Percentiles rank a stretch among this genome's conserved stretches.
phyloP scores from a whole-genome alignment of 768 basidiomycete species.

The Calocybe cyanea region DNA sequence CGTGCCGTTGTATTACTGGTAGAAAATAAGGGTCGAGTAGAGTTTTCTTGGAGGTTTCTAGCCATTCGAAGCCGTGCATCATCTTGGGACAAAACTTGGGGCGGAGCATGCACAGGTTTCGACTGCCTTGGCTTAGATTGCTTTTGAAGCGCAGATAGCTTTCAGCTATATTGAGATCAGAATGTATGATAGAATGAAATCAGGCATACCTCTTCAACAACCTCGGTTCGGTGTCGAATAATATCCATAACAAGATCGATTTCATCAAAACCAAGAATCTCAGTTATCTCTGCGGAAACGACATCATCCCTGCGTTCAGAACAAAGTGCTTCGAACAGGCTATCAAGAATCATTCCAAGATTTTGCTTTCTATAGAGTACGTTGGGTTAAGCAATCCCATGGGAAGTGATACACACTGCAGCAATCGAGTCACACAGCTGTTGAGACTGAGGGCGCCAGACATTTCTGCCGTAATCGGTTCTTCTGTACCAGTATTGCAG shows the following conservation, averaged over 20 bases:
- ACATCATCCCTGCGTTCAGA: constrained; percentile 57
- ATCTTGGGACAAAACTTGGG: constrained; percentile 34
- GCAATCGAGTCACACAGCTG: constrained; percentile 15
- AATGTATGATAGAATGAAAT: not conserved
- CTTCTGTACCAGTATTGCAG: not conserved
- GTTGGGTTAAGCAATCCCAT: not conserved
- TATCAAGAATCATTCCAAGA: constrained; percentile 21
- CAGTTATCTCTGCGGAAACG: constrained; percentile 74
- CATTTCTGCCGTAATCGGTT: not conserved
- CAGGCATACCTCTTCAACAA: constrained; percentile 44
- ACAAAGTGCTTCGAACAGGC: constrained; percentile 37
- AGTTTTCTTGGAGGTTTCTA: constrained; percentile 54
- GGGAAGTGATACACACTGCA: constrained; percentile 21
- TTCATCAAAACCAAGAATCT: constrained; percentile 80
- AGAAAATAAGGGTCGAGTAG: constrained; percentile 62
- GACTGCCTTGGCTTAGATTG: constrained; percentile 2
- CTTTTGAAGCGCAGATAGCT: not conserved
- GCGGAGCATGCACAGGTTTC: constrained; percentile 22
- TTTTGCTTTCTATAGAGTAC: constrained; percentile 23
- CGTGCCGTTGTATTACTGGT: constrained; percentile 15
- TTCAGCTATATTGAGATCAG: constrained; percentile 1
- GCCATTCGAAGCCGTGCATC: constrained; percentile 63
- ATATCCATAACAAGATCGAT: constrained; percentile 77
- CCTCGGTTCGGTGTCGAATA: constrained; percentile 47
- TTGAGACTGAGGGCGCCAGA: not conserved